Evolutionary conservation across 1,284 basidiomycete genomes (phyloP).

Genomic region (Apiotrichum sp.): DNA sequence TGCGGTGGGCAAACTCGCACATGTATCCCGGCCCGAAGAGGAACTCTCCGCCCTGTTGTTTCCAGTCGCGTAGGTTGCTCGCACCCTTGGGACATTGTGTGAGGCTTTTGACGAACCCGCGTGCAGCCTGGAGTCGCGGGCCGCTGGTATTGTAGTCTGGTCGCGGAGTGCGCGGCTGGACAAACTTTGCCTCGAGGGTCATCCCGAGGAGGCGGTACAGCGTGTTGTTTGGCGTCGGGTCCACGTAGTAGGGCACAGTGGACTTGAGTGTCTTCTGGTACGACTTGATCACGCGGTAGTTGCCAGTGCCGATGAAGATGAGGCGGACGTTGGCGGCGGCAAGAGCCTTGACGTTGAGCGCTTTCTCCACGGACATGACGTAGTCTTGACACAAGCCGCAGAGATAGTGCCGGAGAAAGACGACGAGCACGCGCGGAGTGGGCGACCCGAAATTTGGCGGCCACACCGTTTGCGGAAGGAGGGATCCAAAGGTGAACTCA

Average conservation of each 20-base stretch:
- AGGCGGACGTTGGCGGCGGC: slow-evolving; percentile 34
- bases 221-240: slow-evolving; percentile 19
- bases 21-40: slow-evolving; percentile 32
- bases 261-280: slow-evolving; percentile 43
- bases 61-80: slow-evolving; percentile 29
- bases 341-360: slow-evolving; percentile 34
- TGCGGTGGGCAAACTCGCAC: slow-evolving; percentile 45
- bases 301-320: slow-evolving; percentile 40
- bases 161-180: background rate
- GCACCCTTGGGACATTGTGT: slow-evolving; percentile 27
- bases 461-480: slow-evolving; percentile 21
- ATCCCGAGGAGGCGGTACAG: slow-evolving; percentile 41
- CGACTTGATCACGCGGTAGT: slow-evolving; percentile 42
- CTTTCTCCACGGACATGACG: slow-evolving; percentile 33
- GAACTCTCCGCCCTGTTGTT: slow-evolving; percentile 47
- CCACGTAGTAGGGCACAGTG: slow-evolving; percentile 43
- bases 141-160: background rate
- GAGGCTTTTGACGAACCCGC: slow-evolving; percentile 37
- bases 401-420: slow-evolving; percentile 45
- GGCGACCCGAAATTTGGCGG: background rate
- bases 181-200: slow-evolving; percentile 3
- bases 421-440: slow-evolving; percentile 27
- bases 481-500: slow-evolving; percentile 32
- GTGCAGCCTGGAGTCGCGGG: background rate
- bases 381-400: slow-evolving; percentile 47